Base-by-base conservation (phyloP, 768 basidiomycete genomes). In the Suillus decipiens region DNA sequence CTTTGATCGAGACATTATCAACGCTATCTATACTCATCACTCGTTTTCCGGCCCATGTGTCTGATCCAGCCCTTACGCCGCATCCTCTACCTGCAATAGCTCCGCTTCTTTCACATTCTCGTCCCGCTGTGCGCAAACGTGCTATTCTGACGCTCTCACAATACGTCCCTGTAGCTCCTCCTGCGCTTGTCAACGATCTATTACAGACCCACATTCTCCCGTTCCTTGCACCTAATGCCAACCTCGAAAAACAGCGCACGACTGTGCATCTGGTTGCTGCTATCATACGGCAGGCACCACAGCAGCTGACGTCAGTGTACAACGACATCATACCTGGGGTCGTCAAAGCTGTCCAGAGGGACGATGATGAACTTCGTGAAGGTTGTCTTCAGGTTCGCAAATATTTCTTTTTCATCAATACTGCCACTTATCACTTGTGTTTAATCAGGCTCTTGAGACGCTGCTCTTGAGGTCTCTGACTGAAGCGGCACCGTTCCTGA, bases 101-200 rank as follows among this genome's bases (percentile, higher is more conserved):
- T 1, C 92, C 86, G 42, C 82, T 92, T 36, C 84, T 93, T 53
- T 82, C 80, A n/a, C 92, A 90, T 76, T 71, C 82, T 9, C 88
- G 95, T 5, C 85, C 91, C 11, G 93, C 94, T 0, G 92, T 99
- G 60, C 87, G 96, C 58, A 99, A 99, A 79, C 90, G 95, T 59
- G 92, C 94, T 2, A 95, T 98, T 63, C 80, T 88, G 42, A 93
- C 95, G 0, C 75, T 95, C 47, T 90, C 93, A 0, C 92, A 94
- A 67, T 91, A 95, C 72, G 82, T 95, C 43, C 90, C 89, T 17
- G 85, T 86, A 48, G 89, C 89, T 10, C 85, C 84, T 45, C 80
- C 86, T 5, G 78, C 81, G 3, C 75, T 91, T 11, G 91, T 92
- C 71, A 72, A 80, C 1, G 76, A 82, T n/a, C 77, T 94, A 36